These are phyloP conservation scores for Colletotrichum lindemuthianum DNA, from an alignment of 2,329 filamentous ascomycete species.

Conservation along the genomic window DNA sequence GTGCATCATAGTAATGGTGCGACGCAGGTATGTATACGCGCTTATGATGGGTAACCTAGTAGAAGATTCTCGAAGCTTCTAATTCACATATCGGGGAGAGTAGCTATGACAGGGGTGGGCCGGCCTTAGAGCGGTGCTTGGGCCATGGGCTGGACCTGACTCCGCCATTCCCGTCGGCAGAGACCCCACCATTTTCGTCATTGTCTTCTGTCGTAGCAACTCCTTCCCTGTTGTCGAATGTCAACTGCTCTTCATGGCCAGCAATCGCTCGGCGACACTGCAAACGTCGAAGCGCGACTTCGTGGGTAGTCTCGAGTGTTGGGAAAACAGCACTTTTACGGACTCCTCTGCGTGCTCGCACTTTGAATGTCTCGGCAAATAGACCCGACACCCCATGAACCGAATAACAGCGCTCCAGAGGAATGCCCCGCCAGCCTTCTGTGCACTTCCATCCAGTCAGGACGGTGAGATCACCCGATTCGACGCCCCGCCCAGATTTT, in stretches of 20 bases:
- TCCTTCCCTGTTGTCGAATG: slow-evolving; percentile 6
- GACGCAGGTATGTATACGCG: neutral
- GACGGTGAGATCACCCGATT: slow-evolving; percentile 34
- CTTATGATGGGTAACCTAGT: slow-evolving; percentile 18
- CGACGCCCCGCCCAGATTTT: slow-evolving; percentile 30
- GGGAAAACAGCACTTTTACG: too few species aligned
- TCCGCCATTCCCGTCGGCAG: slow-evolving; percentile 34
- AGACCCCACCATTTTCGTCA: slow-evolving; percentile 35
- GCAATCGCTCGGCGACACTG: neutral
- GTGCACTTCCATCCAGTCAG: slow-evolving; percentile 32
- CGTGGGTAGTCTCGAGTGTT: too few species aligned
- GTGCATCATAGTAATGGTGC: neutral
- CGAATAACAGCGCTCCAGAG: neutral
- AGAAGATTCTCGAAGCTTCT: slow-evolving; percentile 48
- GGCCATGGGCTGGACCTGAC: slow-evolving; percentile 32
- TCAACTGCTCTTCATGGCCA: neutral
- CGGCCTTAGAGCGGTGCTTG: slow-evolving; percentile 13
- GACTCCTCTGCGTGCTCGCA: too few species aligned
- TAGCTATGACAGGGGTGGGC: neutral
- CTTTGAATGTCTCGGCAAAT: too few species aligned
- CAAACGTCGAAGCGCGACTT: neutral
- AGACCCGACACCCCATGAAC: too few species aligned
- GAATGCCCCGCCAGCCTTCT: slow-evolving; percentile 26
- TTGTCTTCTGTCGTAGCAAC: slow-evolving; percentile 17
- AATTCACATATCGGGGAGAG: slow-evolving; percentile 2